These are phyloP conservation scores for Chenopodium berlandieri DNA, from an alignment of 148 eudicot genomes.

Conservation along the genomic window DNA sequence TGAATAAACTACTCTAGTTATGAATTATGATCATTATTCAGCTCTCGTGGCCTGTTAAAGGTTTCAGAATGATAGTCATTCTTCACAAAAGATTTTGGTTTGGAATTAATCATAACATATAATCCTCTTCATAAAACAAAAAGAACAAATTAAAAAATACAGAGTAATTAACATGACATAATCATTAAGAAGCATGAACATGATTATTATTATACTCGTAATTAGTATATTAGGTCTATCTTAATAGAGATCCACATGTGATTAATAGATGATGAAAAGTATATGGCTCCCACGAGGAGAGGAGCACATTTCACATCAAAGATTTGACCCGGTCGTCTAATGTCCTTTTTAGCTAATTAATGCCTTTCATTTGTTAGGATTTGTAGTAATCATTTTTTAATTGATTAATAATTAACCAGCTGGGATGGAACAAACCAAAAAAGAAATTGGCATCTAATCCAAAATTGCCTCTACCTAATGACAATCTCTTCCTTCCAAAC, in stretches of 20 bases:
- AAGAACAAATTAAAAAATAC: background rate
- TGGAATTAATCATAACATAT: no score
- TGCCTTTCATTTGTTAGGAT: constrained; percentile 9
- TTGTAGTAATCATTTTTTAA: background rate
- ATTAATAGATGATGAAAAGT: constrained; percentile 17
- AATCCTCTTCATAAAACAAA: background rate
- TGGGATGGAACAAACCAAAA: background rate
- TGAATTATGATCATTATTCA: no score
- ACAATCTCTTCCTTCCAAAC: constrained; percentile 11
- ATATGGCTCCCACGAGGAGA: constrained; percentile 15
- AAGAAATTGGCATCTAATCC: background rate
- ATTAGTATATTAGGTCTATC: background rate
- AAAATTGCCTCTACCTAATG: background rate
- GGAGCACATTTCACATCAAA: background rate
- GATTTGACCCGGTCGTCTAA: constrained; percentile 13
- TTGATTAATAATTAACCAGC: constrained; percentile 1
- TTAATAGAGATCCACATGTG: background rate
- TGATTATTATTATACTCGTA: background rate
- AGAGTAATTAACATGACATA: background rate
- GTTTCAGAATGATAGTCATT: no score
- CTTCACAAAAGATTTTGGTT: no score
- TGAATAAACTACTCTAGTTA: no score
- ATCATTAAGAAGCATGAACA: background rate
- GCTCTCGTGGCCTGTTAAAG: no score
- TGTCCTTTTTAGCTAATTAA: background rate